A percentile compares a stretch with the other conserved stretches of the same genome.
phyloP scores from a whole-genome alignment of 2,329 filamentous ascomycete genomes.

The Mycosphaerella sp. region DNA sequence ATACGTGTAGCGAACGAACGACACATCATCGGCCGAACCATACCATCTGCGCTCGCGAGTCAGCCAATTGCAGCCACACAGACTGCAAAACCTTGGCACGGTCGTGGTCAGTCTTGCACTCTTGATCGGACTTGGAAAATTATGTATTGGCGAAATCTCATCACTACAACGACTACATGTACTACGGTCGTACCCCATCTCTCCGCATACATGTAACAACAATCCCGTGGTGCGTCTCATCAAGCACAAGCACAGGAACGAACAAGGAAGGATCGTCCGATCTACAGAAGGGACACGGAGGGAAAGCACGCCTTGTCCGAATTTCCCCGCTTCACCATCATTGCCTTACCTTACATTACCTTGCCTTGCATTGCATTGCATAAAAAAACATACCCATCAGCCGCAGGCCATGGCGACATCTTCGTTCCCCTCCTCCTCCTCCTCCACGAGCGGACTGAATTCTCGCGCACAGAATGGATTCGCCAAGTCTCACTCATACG shows the following conservation, averaged over 20 bases:
- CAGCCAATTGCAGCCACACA: background rate
- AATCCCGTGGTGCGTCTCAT: too few relatives aligned
- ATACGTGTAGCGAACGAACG: background rate
- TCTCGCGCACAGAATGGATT: slow-evolving; percentile 49
- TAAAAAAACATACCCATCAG: background rate
- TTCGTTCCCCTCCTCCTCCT: too few relatives aligned
- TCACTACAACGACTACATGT: too few relatives aligned
- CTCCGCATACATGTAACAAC: too few relatives aligned
- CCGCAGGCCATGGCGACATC: background rate
- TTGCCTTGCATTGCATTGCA: background rate
- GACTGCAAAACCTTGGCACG: background rate
- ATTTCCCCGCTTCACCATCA: background rate
- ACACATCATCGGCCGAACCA: background rate
- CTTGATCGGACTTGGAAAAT: background rate
- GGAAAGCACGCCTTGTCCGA: too few relatives aligned
- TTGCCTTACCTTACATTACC: background rate
- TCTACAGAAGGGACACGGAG: background rate
- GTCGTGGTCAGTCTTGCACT: background rate
- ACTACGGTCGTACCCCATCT: too few relatives aligned
- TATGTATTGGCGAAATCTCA: background rate
- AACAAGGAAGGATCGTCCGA: background rate
- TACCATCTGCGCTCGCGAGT: background rate
- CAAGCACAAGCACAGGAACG: too few relatives aligned
- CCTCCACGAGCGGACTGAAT: slow-evolving; percentile 16
- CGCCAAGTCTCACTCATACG: slow-evolving; percentile 58